Evolutionary conservation across 73 alveolate species (phyloP), one percentile per base, ranked within the genome.

Genomic region (Loxodes magnus): DNA sequence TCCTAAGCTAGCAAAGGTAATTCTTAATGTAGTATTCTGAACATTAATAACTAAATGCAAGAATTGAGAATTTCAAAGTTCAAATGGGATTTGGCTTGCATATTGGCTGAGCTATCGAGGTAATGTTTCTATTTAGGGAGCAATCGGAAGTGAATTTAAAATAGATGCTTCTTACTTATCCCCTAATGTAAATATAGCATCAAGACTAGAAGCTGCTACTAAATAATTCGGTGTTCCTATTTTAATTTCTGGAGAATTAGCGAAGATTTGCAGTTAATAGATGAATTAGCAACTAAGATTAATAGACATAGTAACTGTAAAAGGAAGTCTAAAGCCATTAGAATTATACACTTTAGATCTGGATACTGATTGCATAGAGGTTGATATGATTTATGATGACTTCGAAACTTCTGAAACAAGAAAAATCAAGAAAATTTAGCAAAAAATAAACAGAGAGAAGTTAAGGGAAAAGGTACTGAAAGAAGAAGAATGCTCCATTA

Each of bases 71-170:
- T 21, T 71, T 79, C 49, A 51, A 88, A 21, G 89, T 88, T 30
- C 84, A 76, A 66, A 78, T 88, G 79, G 98, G 98, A 0, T 84
- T 88, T 58, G 98, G 98, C 20, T 61, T 88, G 1, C 94, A 84
- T 51, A 64, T 84, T 43, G 98, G 98, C 10, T 88, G 96, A 94
- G 91, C 94, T 0, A 88, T 88, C 15, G 98, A 88, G 67, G n/a
- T n/a, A n/a, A n/a, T n/a, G n/a, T n/a, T n/a, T n/a, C n/a, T n/a
- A n/a, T n/a, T n/a, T n/a, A 91, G 70, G 98, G 98, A 0, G 98
- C 98, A 19, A 88, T 88, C 4, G 98, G 98, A 4, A 65, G 92
- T 16, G 64, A 52, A 17, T 88, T 74, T 54, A 88, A 88, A 63
- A 84, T 88, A 30, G 98, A 88, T 71, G 98, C 98, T 1, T 83